These are phyloP conservation scores for Rhodotorula sp. DNA, from an alignment of 1,284 basidiomycete genomes.

Conservation along the genomic window DNA sequence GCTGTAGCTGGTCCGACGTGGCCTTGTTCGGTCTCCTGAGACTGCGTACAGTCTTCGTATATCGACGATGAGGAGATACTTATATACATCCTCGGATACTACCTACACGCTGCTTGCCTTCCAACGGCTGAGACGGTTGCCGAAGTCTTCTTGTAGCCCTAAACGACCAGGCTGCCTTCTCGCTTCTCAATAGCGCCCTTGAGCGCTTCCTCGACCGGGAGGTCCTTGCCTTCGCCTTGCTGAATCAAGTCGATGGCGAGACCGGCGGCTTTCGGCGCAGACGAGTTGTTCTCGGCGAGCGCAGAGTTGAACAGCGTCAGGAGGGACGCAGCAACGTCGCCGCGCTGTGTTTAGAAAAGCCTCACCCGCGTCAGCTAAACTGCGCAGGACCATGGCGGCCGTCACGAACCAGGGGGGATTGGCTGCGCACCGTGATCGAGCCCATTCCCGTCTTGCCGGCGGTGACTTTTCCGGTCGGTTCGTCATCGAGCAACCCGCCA, in stretches of 20 bases:
- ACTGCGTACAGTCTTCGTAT: too few relatives aligned
- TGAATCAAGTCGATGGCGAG: conserved; percentile 65
- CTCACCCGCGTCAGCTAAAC: not conserved
- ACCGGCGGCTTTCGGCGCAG: conserved; percentile 54
- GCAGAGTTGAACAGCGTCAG: conserved; percentile 58
- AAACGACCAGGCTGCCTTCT: conserved; percentile 52
- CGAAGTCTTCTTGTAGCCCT: too few relatives aligned
- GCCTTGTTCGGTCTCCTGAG: too few relatives aligned
- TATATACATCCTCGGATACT: too few relatives aligned
- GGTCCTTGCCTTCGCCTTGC: conserved; percentile 52
- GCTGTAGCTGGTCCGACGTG: too few relatives aligned
- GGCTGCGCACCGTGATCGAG: conserved; percentile 16
- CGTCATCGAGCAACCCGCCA: conserved; percentile 58
- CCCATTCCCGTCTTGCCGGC: conserved; percentile 57
- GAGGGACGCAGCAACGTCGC: conserved; percentile 63
- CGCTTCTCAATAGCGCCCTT: conserved; percentile 57
- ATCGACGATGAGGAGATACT: too few relatives aligned
- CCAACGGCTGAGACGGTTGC: too few relatives aligned
- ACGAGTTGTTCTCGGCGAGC: conserved; percentile 43
- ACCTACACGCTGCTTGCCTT: too few relatives aligned
- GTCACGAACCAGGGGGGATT: not conserved
- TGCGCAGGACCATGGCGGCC: not conserved
- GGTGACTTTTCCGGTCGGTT: conserved; percentile 58
- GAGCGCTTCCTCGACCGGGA: conserved; percentile 56
- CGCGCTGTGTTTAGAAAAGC: conserved; percentile 51